Percentiles rank a stretch among this genome's conserved stretches.
Conservation (phyloP, 164 flowering plant genomes). For the Dillenia turbinata region DNA sequence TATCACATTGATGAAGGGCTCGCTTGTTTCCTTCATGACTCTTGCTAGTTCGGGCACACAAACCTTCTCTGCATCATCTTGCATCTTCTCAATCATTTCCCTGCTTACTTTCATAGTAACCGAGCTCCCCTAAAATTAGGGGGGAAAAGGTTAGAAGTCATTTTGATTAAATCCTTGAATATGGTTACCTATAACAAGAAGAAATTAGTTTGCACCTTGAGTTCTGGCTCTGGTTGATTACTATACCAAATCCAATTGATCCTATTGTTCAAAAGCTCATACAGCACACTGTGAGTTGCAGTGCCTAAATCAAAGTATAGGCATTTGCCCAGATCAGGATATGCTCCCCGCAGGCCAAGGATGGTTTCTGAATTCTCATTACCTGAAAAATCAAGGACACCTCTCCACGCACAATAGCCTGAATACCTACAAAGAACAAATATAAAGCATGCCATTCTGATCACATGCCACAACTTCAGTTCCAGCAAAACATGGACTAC, state of each 20-base stretch:
- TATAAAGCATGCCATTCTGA: too few species aligned
- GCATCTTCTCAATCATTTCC: conserved; percentile 60
- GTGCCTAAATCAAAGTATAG: conserved; percentile 59
- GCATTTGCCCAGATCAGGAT: conserved; percentile 77
- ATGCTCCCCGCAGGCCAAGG: conserved; percentile 41
- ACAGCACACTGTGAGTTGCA: conserved; percentile 54
- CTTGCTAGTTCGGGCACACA: conserved; percentile 70
- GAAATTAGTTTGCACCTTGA: conserved; percentile 11
- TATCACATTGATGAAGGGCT: conserved; percentile 79
- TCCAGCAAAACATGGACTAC: not conserved
- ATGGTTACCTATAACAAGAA: too few species aligned
- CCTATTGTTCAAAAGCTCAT: conserved; percentile 61
- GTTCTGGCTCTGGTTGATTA: conserved; percentile 77
- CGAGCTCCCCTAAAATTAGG: conserved; percentile 52
- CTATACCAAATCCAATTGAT: conserved; percentile 94
- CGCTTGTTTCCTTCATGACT: conserved; percentile 64
- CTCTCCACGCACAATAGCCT: conserved; percentile 94
- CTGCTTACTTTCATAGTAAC: conserved; percentile 72
- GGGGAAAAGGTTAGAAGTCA: not conserved
- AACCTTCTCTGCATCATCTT: conserved; percentile 55
- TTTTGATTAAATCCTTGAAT: too few species aligned
- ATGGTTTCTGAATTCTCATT: conserved; percentile 56
- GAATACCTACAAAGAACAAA: conserved; percentile 45
- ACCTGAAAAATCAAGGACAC: conserved; percentile 66
- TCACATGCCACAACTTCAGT: too few species aligned